Evolutionary conservation across 352 stramenopile species (phyloP).

Genomic region (Phytophthora pini): DNA sequence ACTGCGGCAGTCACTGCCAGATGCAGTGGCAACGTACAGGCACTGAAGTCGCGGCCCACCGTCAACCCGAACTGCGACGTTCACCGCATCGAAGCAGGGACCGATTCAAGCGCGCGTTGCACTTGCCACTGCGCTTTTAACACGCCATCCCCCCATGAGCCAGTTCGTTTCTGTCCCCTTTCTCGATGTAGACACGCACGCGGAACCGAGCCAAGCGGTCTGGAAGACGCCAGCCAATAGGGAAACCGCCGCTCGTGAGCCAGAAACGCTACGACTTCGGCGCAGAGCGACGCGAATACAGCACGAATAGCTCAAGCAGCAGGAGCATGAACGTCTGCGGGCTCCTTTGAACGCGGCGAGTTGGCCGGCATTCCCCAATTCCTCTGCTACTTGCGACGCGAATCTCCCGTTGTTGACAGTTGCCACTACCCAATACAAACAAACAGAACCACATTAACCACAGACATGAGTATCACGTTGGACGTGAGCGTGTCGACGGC

Average conservation of each 20-base stretch:
- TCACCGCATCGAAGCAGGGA: no score
- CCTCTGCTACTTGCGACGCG: neutral
- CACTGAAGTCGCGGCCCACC: neutral
- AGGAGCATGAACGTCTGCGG: neutral
- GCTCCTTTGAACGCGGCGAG: constrained; percentile 15
- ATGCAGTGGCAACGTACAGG: no score
- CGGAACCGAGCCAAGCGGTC: neutral
- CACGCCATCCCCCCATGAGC: constrained; percentile 14
- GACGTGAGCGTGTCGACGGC: neutral
- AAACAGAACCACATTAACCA: neutral
- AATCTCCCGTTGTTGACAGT: neutral
- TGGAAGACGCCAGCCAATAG: constrained; percentile 2
- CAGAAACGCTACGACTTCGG: constrained; percentile 18
- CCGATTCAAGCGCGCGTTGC: neutral
- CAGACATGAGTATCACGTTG: constrained; percentile 14
- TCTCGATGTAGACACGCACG: constrained; percentile 18
- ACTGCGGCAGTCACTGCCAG: no score
- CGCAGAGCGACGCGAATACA: constrained; percentile 6
- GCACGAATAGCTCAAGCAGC: constrained; percentile 22
- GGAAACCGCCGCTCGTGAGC: neutral
- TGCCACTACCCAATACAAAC: neutral
- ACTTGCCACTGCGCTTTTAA: constrained; percentile 17
- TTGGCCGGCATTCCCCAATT: constrained; percentile 17
- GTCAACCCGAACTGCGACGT: neutral
- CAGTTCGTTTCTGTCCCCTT: neutral